phyloP scores from a whole-genome alignment of 805 yeast genomes.

The Dipodascopsis uninucleata region DNA sequence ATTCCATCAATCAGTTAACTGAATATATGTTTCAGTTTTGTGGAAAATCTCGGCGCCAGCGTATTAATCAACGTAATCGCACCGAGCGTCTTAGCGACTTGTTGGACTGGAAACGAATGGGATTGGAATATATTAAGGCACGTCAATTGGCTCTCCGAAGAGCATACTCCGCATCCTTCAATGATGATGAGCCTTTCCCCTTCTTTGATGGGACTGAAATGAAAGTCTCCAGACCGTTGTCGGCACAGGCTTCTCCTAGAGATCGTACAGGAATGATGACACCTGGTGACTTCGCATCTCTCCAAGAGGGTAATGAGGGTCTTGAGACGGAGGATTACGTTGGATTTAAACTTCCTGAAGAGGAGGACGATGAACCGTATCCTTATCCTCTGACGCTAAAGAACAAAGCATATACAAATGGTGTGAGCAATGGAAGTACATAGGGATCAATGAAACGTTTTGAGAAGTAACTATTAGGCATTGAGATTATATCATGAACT shows the following conservation, averaged over 20 bases:
- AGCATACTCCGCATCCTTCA: slow-evolving; percentile 84
- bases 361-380: slow-evolving; percentile 35
- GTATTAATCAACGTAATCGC: slow-evolving; percentile 96
- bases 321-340: slow-evolving; percentile 70
- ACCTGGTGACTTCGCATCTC: slow-evolving; percentile 96
- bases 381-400: slow-evolving; percentile 30
- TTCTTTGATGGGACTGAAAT: slow-evolving; percentile 29
- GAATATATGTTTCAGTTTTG: slow-evolving; percentile 87
- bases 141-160: slow-evolving; percentile 86
- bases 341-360: slow-evolving; percentile 43
- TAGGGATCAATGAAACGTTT: no score
- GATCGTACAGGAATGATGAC: slow-evolving; percentile 77
- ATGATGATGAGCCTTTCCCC: slow-evolving; percentile 33
- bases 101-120: slow-evolving; percentile 98
- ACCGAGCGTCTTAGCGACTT: slow-evolving; percentile 90
- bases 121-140: slow-evolving; percentile 91
- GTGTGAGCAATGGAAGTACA: no score
- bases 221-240: slow-evolving; percentile 83
- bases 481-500: no score
- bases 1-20: slow-evolving; percentile 83
- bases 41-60: slow-evolving; percentile 86
- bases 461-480: no score
- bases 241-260: slow-evolving; percentile 97
- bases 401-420: slow-evolving; percentile 4
- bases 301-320: slow-evolving; percentile 80